These are phyloP conservation scores for Candida coquimbonensis DNA, from an alignment of 805 yeast genomes.

Conservation along the genomic window DNA sequence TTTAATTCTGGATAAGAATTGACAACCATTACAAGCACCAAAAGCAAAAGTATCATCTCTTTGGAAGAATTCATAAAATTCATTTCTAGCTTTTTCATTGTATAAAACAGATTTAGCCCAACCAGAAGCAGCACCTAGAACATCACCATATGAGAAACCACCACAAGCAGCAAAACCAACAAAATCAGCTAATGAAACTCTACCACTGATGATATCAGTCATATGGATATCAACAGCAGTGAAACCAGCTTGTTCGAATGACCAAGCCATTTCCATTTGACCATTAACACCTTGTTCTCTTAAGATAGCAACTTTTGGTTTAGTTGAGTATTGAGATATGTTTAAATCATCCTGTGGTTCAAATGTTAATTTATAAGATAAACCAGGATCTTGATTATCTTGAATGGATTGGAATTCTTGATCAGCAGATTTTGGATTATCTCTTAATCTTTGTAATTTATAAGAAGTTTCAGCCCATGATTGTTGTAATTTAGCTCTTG, in stretches of 20 bases:
- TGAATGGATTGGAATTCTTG: conserved; percentile 71
- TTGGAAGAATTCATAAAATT: conserved; percentile 76
- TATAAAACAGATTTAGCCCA: conserved; percentile 97
- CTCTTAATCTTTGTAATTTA: conserved; percentile 85
- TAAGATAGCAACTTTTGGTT: conserved; percentile 89
- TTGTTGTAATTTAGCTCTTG: conserved; percentile 71
- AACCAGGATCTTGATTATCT: conserved; percentile 88
- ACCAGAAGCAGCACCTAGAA: conserved; percentile 96
- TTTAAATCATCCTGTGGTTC: conserved; percentile 46
- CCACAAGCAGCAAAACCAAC: conserved; percentile 98
- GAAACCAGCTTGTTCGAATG: conserved; percentile 92
- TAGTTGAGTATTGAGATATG: conserved; percentile 29
- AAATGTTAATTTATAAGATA: conserved; percentile 72
- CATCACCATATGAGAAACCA: conserved; percentile 98
- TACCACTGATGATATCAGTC: conserved; percentile 81
- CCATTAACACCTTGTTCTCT: conserved; percentile 99
- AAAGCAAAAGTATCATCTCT: conserved; percentile 91
- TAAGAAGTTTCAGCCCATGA: conserved; percentile 86
- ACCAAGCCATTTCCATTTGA: conserved; percentile 97
- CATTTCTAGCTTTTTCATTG: conserved; percentile 67
- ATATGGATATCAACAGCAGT: conserved; percentile 92
- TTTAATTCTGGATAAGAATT: conserved; percentile 82
- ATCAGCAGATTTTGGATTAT: conserved; percentile 84
- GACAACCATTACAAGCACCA: conserved; percentile 99
- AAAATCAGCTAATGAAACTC: conserved; percentile 66